Percentiles rank a stretch among this genome's conserved stretches.
phyloP scores from a whole-genome alignment of 352 stramenopile genomes.

The Phytophthora pseudosyringae region DNA sequence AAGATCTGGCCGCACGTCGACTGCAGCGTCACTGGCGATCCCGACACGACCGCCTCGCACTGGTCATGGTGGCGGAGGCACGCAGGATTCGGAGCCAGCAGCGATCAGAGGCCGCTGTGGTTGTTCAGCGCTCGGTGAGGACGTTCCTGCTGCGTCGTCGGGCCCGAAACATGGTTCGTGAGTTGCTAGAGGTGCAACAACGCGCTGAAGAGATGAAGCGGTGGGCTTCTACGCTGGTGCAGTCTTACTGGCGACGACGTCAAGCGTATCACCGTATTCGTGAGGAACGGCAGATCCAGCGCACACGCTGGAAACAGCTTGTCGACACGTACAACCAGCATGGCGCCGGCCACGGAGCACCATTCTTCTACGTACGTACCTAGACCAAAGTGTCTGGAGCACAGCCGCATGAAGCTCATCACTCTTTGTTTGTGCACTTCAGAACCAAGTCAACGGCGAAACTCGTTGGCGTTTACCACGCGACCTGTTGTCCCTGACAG shows the following conservation, averaged over 20 bases:
- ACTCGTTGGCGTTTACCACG: conserved; percentile 92
- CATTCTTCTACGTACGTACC: conserved; percentile 92
- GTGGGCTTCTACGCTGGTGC: conserved; percentile 77
- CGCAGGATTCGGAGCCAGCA: conserved; percentile 37
- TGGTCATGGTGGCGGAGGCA: conserved; percentile 47
- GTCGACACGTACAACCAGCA: conserved; percentile 85
- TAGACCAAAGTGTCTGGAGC: neutral
- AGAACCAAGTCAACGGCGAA: conserved; percentile 92
- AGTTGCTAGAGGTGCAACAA: conserved; percentile 49
- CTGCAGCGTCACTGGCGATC: conserved; percentile 66
- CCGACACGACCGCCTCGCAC: conserved; percentile 51
- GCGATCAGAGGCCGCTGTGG: conserved; percentile 40
- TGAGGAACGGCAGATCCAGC: conserved; percentile 42
- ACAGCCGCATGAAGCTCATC: neutral
- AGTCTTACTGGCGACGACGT: conserved; percentile 63
- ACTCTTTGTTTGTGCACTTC: neutral
- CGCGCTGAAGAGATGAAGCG: conserved; percentile 63
- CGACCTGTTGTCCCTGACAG: conserved; percentile 83
- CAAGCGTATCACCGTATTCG: conserved; percentile 45
- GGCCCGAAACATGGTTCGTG: conserved; percentile 53
- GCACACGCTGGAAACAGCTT: conserved; percentile 93
- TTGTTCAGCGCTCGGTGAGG: conserved; percentile 56
- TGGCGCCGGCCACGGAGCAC: conserved; percentile 63
- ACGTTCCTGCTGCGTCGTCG: conserved; percentile 52
- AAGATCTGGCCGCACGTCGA: conserved; percentile 41